phyloP scores from a whole-genome alignment of 75 land plant genomes.

The Azolla pinnata region DNA sequence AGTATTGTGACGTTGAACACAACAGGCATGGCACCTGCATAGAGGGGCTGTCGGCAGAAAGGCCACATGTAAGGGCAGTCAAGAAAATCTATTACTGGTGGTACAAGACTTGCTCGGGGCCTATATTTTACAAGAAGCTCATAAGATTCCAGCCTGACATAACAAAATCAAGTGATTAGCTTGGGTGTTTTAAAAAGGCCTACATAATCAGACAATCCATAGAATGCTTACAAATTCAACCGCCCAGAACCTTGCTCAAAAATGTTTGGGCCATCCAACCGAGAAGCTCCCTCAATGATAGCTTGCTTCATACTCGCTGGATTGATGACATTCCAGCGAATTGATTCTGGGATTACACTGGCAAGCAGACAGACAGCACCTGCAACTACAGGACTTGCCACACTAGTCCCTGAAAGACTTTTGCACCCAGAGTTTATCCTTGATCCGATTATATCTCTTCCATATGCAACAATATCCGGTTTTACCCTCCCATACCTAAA shows the following conservation, averaged over 20 bases:
- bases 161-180: background rate
- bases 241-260: slow-evolving; percentile 98
- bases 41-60: slow-evolving; percentile 92
- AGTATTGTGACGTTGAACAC: slow-evolving; percentile 93
- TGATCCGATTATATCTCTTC: slow-evolving; percentile 90
- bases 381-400: slow-evolving; percentile 99
- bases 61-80: slow-evolving; percentile 94
- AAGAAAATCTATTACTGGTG: slow-evolving; percentile 58
- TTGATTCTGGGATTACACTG: slow-evolving; percentile 65
- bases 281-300: slow-evolving; percentile 85
- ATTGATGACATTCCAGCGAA: slow-evolving; percentile 64
- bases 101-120: slow-evolving; percentile 89
- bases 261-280: slow-evolving; percentile 88
- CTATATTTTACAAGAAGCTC: slow-evolving; percentile 65
- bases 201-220: too few species aligned
- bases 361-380: slow-evolving; percentile 92
- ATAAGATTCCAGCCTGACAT: slow-evolving; percentile 43
- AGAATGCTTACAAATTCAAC: slow-evolving; percentile 69
- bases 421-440: slow-evolving; percentile 93
- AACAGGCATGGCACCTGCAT: slow-evolving; percentile 94
- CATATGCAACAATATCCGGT: slow-evolving; percentile 97
- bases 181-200: too few species aligned
- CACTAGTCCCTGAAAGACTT: slow-evolving; percentile 94
- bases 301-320: slow-evolving; percentile 99
- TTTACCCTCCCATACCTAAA: slow-evolving; percentile 89